Evolutionary conservation across 768 basidiomycete species (phyloP), one percentile per base, ranked within the genome.

Genomic region (Leccinum obscurum): DNA sequence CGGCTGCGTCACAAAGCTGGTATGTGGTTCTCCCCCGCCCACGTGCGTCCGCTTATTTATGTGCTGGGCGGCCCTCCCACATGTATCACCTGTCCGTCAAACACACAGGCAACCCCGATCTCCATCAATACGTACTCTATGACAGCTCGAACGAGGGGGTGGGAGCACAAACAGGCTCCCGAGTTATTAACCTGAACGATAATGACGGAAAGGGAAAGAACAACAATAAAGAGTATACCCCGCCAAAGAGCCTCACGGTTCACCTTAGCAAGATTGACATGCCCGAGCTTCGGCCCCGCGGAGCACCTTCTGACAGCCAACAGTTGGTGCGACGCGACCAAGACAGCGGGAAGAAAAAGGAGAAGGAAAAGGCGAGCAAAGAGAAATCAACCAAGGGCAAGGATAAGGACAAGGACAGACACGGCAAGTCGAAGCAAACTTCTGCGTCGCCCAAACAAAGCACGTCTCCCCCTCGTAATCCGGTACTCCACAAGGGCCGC

Each of bases 181-280:
- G 77, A 49, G 77, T 86, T 20, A 92, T 93, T 64, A 88, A 89
- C 53, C 77, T 91, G 26, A 62, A 69, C 24, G 82, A 92, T 66
- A 72, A 75, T 37, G 62, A 69, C 5, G 59, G 64, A 30, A 87
- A 86, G 69, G 63, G 60, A 37, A 77, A 79, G 41, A 76, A 46
- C 4, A 46, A 9, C 6, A 46, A 69, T n/a, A 78, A 78, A 58
- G 69, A 70, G 49, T 92, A 93, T 68, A 73, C 77, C 3, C 90
- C 92, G 1, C 92, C 90, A 1, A 80, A 78, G 35, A 85, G 81
- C 62, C 78, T 94, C 0, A 81, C 80, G 0, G 80, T 93, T 2
- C 91, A 93, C 71, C 73, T 94, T 17, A 91, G 90, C 79, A 93
- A 93, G 78, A 92, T 94, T 52, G 78, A 87, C 14, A 93, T 94